Evolutionary conservation across 1,284 basidiomycete species (phyloP), one percentile per base, ranked within the genome.

Genomic region (Cryptococcus wingfieldii): DNA sequence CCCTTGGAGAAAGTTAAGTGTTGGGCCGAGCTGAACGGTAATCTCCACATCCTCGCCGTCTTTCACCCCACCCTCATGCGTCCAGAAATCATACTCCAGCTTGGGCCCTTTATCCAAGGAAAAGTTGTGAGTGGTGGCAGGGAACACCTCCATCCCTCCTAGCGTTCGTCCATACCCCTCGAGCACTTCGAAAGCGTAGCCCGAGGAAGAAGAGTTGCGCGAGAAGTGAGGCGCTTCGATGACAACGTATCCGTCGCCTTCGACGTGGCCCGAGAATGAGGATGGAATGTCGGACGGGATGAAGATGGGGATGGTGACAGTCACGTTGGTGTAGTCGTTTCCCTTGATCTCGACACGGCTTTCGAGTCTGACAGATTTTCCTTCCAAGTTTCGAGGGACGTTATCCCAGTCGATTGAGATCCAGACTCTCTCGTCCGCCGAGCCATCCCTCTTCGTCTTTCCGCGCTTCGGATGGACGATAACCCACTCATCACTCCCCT

Each of bases 241-340:
- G 0, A 84, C 83, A 38, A 87, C 78, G 16, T 79, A 82, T 8
- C 84, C 83, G 48, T 82, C 81, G 19, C 83, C 83, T 67, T 87
- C 83, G 37, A 87, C 82, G 62, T 84, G 85, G 3, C 85, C 85
- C 82, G 79, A 78, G 75, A 84, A 85, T 37, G 74, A 78, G 41
- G 68, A 62, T 0, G 81, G 76, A n/a, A 55, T 51, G 0, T 74
- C 64, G 25, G 80, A 76, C 1, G 60, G 60, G 8, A 58, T 38
- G 48, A 78, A 56, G 14, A 85, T 80, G 0, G 75, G 79, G 58
- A 86, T 75, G 41, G 53, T 60, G 46, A 64, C 55, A 6, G 62
- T 63, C 4, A 66, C 61, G 39, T 64, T 64, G 41, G 65, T 57
- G 1, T 54, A 51, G 34, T 66, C 65, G 37, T 50, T 49, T 34